These are phyloP conservation scores for Lipomyces yamadae DNA, from an alignment of 805 yeast species.

Conservation along the genomic window DNA sequence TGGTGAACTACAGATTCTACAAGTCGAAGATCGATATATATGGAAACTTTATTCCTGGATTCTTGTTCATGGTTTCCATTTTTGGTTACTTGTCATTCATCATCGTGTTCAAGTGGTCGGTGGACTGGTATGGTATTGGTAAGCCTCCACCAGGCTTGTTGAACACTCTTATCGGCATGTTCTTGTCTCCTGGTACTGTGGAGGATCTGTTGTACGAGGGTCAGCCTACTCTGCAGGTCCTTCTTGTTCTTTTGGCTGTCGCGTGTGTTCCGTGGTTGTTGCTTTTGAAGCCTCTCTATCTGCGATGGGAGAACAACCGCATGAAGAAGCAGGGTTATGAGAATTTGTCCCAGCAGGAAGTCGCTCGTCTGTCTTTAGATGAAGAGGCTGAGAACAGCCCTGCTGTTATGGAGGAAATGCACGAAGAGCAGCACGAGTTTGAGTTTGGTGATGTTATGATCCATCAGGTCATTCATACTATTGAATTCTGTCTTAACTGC, in stretches of 20 bases:
- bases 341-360: constrained; percentile 53
- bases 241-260: constrained; percentile 75
- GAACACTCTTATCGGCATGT: constrained; percentile 95
- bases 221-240: constrained; percentile 75
- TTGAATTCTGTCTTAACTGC: constrained; percentile 95
- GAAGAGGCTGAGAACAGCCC: constrained; percentile 45
- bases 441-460: constrained; percentile 93
- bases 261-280: constrained; percentile 92
- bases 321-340: constrained; percentile 59
- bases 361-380: constrained; percentile 44
- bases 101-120: constrained; percentile 91
- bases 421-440: constrained; percentile 60
- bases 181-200: constrained; percentile 86
- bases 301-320: constrained; percentile 61
- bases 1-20: constrained; percentile 75
- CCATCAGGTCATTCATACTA: constrained; percentile 96
- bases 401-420: constrained; percentile 50
- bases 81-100: constrained; percentile 88
- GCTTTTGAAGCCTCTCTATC: constrained; percentile 77
- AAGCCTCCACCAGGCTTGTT: constrained; percentile 89
- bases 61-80: constrained; percentile 93
- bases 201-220: constrained; percentile 81
- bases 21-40: constrained; percentile 75
- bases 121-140: constrained; percentile 81
- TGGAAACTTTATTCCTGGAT: constrained; percentile 94